Evolutionary conservation across 306 rosid species (phyloP).

Genomic region (Hippophae tibetana): DNA sequence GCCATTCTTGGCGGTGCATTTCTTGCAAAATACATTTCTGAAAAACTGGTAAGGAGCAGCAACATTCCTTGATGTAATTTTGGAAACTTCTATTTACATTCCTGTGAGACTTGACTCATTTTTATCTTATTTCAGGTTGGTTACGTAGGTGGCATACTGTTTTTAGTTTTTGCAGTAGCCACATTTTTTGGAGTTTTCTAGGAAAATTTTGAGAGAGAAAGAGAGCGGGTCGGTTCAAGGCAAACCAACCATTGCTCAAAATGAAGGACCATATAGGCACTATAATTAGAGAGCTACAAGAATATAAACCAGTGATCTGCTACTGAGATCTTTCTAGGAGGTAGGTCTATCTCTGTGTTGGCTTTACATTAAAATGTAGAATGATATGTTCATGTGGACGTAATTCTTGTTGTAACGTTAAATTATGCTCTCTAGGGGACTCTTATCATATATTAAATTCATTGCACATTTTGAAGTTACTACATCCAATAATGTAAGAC

Average conservation of each 20-base stretch:
- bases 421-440: no score
- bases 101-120: slow-evolving; percentile 4
- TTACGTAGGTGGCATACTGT: slow-evolving; percentile 75
- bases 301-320: not conserved
- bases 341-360: no score
- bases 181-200: slow-evolving; percentile 79
- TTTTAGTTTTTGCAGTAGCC: slow-evolving; percentile 78
- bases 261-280: not conserved
- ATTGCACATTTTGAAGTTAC: not conserved
- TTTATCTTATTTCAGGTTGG: slow-evolving; percentile 65
- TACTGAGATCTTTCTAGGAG: not conserved
- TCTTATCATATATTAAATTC: not conserved
- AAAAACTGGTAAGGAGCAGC: slow-evolving; percentile 66
- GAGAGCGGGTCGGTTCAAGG: not conserved
- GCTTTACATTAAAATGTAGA: no score
- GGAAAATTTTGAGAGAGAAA: slow-evolving; percentile 11
- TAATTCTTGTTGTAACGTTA: no score
- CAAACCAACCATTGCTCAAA: not conserved
- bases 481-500: no score
- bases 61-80: slow-evolving; percentile 2
- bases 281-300: not conserved
- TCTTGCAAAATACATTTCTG: slow-evolving; percentile 90
- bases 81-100: slow-evolving; percentile 6
- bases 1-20: slow-evolving; percentile 88
- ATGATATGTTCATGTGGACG: no score